These are phyloP conservation scores for Brassica balearica DNA, from an alignment of 441 rosid species.

Conservation along the genomic window DNA sequence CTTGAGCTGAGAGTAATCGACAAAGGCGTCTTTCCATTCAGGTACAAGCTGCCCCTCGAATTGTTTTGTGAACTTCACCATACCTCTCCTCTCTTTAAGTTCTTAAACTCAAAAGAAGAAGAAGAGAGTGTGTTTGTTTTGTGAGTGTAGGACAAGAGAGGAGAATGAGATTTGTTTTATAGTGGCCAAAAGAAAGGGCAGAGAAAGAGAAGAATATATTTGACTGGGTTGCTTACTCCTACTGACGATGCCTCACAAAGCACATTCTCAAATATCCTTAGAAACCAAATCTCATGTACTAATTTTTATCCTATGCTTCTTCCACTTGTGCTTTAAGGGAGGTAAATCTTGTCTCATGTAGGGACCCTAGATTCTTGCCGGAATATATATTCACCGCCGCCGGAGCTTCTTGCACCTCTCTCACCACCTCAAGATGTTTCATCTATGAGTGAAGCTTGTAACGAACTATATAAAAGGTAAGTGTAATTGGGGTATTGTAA, in stretches of 20 bases:
- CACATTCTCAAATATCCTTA: conserved; percentile 92
- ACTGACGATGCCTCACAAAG: conserved; percentile 47
- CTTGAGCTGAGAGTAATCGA: conserved; percentile 92
- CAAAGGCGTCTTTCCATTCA: conserved; percentile 99
- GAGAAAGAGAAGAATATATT: conserved; percentile 47
- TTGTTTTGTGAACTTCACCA: conserved; percentile 93
- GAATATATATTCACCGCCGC: conserved; percentile 43
- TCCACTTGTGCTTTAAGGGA: conserved; percentile 57
- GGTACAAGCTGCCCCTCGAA: conserved; percentile 95
- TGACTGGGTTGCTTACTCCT: conserved; percentile 43
- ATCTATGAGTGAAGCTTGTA: conserved; percentile 40
- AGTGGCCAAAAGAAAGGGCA: conserved; percentile 46
- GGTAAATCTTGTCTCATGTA: conserved; percentile 42
- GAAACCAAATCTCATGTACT: conserved; percentile 39
- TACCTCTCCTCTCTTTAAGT: conserved; percentile 37
- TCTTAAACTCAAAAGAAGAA: conserved; percentile 2
- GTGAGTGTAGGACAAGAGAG: conserved; percentile 53
- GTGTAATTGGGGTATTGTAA: conserved; percentile 11
- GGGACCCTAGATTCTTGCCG: conserved; percentile 55
- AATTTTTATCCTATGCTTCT: conserved; percentile 55
- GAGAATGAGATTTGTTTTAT: conserved; percentile 53
- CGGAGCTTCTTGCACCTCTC: conserved; percentile 36
- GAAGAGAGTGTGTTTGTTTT: conserved; percentile 34
- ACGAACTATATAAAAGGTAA: background rate
- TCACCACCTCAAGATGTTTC: conserved; percentile 41